phyloP scores from a whole-genome alignment of 306 rosid species.

The Quercus berberidifolia region DNA sequence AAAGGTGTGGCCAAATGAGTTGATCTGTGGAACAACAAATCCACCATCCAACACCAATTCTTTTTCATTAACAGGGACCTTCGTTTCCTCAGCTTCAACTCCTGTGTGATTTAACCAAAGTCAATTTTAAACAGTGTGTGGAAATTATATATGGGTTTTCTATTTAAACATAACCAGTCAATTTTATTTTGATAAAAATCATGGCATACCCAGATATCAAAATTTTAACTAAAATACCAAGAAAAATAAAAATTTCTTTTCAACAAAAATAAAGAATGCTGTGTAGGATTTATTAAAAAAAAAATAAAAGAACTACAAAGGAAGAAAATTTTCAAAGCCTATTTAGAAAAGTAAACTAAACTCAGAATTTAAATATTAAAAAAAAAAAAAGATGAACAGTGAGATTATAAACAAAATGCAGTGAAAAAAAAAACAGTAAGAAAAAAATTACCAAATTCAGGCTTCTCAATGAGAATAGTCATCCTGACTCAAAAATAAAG shows the following conservation, averaged over 20 bases:
- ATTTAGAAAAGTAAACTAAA: not conserved
- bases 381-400: not conserved
- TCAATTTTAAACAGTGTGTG: not conserved
- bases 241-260: not conserved
- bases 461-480: slow-evolving; percentile 62
- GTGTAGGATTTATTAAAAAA: no score
- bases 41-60: slow-evolving; percentile 59
- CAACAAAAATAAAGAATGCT: not conserved
- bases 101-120: slow-evolving; percentile 31
- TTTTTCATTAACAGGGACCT: slow-evolving; percentile 30
- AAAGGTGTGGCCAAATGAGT: slow-evolving; percentile 76
- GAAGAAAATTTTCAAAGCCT: not conserved
- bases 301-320: not conserved
- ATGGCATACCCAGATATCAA: not conserved
- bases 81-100: slow-evolving; percentile 40
- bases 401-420: not conserved
- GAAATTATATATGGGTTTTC: not conserved
- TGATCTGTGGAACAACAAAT: slow-evolving; percentile 55
- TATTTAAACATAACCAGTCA: no score
- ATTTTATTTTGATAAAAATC: not conserved
- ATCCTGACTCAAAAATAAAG: slow-evolving; percentile 22
- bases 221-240: no score
- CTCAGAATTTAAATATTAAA: not conserved
- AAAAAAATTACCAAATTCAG: slow-evolving; percentile 42
- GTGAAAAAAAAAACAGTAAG: not conserved